phyloP scores from a whole-genome alignment of 495 filamentous ascomycete species.

The Hypoxylon cercidicola region DNA sequence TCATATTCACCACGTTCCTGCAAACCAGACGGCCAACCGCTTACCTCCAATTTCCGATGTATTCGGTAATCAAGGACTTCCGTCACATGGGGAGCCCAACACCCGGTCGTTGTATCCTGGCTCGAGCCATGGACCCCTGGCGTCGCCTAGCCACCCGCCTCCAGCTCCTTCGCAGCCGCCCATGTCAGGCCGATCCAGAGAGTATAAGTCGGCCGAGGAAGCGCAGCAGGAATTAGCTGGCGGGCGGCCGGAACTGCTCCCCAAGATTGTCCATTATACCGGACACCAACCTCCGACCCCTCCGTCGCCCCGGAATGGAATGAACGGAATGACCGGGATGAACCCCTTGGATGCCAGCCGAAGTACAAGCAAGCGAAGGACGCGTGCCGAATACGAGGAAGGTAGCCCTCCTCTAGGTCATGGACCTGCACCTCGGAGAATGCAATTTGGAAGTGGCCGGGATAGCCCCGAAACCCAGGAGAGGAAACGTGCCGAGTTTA shows the following conservation, averaged over 20 bases:
- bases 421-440: constrained; percentile 66
- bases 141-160: constrained; percentile 75
- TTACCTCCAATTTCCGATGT: constrained; percentile 95
- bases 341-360: constrained; percentile 52
- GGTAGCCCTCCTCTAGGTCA: constrained; percentile 81
- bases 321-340: constrained; percentile 29
- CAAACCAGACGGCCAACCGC: constrained; percentile 89
- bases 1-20: constrained; percentile 91
- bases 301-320: constrained; percentile 74
- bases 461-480: constrained; percentile 85
- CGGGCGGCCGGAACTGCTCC: constrained; percentile 89
- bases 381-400: constrained; percentile 88
- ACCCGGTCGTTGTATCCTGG: constrained; percentile 47
- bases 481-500: constrained; percentile 94
- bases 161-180: constrained; percentile 50
- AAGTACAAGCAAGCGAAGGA: constrained; percentile 73
- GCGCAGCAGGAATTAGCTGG: constrained; percentile 89
- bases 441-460: constrained; percentile 79
- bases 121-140: constrained; percentile 80
- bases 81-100: constrained; percentile 66
- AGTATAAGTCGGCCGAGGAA: constrained; percentile 96
- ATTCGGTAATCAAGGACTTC: constrained; percentile 79
- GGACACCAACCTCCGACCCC: constrained; percentile 91
- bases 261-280: constrained; percentile 93
- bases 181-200: constrained; percentile 71